These are phyloP conservation scores for Cryptosporidium parvum DNA, from an alignment of 169 alveolate species.

Conservation along the genomic window DNA sequence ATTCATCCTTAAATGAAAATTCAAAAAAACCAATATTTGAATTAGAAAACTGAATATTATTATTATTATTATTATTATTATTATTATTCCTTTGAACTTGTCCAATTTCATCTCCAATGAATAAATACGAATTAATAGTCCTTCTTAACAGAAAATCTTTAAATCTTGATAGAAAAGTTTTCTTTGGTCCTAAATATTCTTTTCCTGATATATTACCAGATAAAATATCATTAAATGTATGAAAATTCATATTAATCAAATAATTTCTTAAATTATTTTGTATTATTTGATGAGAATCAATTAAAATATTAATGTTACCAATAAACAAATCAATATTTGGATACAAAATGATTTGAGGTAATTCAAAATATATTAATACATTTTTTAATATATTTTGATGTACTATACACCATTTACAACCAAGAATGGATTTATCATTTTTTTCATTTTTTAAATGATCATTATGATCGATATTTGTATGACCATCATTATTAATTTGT, in stretches of 20 bases:
- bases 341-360: conserved; percentile 52
- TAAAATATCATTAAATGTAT: conserved; percentile 8
- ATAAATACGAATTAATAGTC: not conserved
- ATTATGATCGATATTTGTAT: not conserved
- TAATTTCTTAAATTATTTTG: conserved; percentile 13
- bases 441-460: not conserved
- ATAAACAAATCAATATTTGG: conserved; percentile 65
- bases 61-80: too few relatives aligned
- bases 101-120: conserved; percentile 8
- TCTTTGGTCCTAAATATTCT: not conserved
- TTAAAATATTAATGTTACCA: conserved; percentile 41
- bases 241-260: conserved; percentile 10
- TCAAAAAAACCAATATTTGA: not conserved
- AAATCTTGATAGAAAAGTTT: conserved; percentile 4
- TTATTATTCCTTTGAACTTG: not conserved
- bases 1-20: not conserved
- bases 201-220: conserved; percentile 30
- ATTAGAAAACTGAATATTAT: not conserved
- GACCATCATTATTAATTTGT: not conserved
- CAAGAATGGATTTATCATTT: conserved; percentile 8
- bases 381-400: conserved; percentile 45
- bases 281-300: conserved; percentile 32
- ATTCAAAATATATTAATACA: conserved; percentile 24
- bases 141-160: conserved; percentile 17
- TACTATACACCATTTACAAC: conserved; percentile 45